A percentile compares a stretch with the other conserved stretches of the same genome.
Evolutionary conservation across 768 basidiomycete genomes (phyloP).

Genomic region (Tylopilus sp.): DNA sequence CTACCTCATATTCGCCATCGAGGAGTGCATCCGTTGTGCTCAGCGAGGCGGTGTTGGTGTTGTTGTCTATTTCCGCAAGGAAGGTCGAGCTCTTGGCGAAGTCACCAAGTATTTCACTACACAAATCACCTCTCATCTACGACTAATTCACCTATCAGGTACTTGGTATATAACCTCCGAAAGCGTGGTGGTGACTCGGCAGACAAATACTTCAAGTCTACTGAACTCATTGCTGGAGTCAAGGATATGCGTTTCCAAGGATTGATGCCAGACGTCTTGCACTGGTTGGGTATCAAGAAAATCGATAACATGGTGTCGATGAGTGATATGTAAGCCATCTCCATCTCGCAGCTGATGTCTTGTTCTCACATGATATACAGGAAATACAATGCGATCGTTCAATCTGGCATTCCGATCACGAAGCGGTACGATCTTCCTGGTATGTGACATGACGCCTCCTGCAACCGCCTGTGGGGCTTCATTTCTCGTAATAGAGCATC

Average conservation of each 20-base stretch:
- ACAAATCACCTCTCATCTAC: neutral
- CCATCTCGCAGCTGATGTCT: neutral
- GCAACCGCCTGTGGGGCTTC: neutral
- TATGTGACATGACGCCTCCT: slow-evolving; percentile 24
- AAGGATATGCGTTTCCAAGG: slow-evolving; percentile 95
- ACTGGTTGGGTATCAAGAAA: slow-evolving; percentile 91
- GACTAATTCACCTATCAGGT: slow-evolving; percentile 42
- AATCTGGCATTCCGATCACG: slow-evolving; percentile 79
- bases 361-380: slow-evolving; percentile 30
- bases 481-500: slow-evolving; percentile 49
- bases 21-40: slow-evolving; percentile 84
- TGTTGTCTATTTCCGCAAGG: slow-evolving; percentile 93
- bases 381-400: slow-evolving; percentile 94
- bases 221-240: slow-evolving; percentile 91
- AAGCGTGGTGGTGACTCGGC: slow-evolving; percentile 94
- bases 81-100: slow-evolving; percentile 90
- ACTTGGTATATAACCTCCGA: slow-evolving; percentile 93
- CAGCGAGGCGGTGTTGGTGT: slow-evolving; percentile 87
- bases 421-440: slow-evolving; percentile 86
- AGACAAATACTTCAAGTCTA: slow-evolving; percentile 90
- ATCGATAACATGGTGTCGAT: slow-evolving; percentile 88
- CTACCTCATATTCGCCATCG: slow-evolving; percentile 88
- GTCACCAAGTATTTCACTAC: slow-evolving; percentile 67
- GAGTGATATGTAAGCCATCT: slow-evolving; percentile 64
- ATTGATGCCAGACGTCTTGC: slow-evolving; percentile 93